Evolutionary conservation across 495 filamentous ascomycete species (phyloP).

Genomic region (Hypoxylon lenormandii): DNA sequence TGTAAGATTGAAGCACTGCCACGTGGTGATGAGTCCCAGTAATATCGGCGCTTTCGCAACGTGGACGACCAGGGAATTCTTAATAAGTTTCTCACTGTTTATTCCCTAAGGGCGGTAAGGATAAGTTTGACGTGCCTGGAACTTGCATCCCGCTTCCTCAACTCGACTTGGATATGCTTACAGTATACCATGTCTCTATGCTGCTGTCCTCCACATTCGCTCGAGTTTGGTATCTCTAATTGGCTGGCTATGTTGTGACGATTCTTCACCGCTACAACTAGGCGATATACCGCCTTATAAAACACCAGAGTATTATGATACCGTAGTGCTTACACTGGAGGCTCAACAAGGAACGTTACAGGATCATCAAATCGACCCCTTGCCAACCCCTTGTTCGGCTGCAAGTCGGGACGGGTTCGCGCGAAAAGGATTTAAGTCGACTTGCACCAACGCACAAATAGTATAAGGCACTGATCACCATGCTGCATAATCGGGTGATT

Average conservation of each 20-base stretch:
- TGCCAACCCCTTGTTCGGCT: not conserved
- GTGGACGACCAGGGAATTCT: too few species aligned
- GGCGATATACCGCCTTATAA: not conserved
- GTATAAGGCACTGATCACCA: not conserved
- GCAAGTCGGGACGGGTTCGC: not conserved
- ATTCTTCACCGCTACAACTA: constrained; percentile 1
- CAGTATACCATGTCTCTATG: not conserved
- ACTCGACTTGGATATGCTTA: not conserved
- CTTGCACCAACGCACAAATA: not conserved
- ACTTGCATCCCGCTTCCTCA: not conserved
- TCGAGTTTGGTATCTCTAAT: not conserved
- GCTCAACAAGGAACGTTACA: not conserved
- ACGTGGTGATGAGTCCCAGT: too few species aligned
- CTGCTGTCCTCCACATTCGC: not conserved
- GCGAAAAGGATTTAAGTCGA: not conserved
- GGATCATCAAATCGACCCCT: not conserved
- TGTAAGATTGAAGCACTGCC: too few species aligned
- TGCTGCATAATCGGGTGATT: not conserved
- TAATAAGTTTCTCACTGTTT: too few species aligned
- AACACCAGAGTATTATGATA: not conserved
- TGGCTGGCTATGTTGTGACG: not conserved
- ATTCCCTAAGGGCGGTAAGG: not conserved
- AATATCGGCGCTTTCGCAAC: too few species aligned
- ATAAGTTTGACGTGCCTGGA: not conserved
- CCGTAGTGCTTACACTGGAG: not conserved